Evolutionary conservation across 805 yeast species (phyloP).

Genomic region (Tetrapisispora taiwanensis): DNA sequence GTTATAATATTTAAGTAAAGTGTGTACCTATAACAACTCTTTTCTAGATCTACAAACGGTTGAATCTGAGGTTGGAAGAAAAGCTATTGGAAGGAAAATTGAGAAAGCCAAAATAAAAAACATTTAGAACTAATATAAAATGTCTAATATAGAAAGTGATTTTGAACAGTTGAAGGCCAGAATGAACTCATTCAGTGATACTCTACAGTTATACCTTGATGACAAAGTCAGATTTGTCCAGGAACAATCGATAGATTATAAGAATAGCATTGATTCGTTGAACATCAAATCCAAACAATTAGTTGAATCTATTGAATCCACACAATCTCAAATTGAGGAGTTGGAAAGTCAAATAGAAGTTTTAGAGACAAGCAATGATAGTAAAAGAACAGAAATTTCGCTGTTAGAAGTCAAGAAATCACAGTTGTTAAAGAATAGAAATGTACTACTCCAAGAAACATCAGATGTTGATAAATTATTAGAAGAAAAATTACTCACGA

Average conservation of each 20-base stretch:
- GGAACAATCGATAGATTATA: not conserved
- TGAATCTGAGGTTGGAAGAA: too few relatives aligned
- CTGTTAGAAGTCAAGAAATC: conserved; percentile 30
- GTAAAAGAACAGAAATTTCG: conserved; percentile 31
- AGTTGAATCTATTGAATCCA: not conserved
- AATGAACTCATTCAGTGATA: not conserved
- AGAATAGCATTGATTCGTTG: not conserved
- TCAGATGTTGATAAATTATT: conserved; percentile 28
- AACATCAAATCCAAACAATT: not conserved
- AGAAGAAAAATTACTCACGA: conserved; percentile 25
- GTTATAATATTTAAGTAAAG: too few relatives aligned
- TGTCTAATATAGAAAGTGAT: conserved; percentile 8
- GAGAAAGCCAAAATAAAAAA: too few relatives aligned
- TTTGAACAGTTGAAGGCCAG: not conserved
- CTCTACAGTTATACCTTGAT: not conserved
- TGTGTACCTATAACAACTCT: too few relatives aligned
- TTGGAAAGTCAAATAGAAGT: conserved; percentile 18
- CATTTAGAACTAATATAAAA: too few relatives aligned
- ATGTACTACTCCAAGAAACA: conserved; percentile 24
- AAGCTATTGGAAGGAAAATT: too few relatives aligned
- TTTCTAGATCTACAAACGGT: too few relatives aligned
- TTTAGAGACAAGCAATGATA: conserved; percentile 20
- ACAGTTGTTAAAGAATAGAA: conserved; percentile 26
- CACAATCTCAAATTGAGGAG: not conserved
- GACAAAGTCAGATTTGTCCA: not conserved